Evolutionary conservation across 2,329 filamentous ascomycete species (phyloP).

Genomic region (Sporothrix mexicana): DNA sequence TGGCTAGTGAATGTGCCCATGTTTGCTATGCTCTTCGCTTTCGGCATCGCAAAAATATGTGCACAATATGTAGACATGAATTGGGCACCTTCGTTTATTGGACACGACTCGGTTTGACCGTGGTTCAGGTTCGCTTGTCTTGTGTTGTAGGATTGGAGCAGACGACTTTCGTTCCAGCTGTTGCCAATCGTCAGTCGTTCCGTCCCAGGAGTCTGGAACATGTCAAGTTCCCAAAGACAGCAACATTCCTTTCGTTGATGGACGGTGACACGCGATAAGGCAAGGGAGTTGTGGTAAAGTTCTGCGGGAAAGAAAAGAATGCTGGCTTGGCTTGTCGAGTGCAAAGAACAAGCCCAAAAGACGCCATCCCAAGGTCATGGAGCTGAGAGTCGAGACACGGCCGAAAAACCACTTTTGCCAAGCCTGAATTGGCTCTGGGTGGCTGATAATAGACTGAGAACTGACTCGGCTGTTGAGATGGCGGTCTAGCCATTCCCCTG

Average conservation of each 20-base stretch:
- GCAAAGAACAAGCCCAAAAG: neutral
- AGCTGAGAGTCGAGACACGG: neutral
- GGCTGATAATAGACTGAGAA: neutral
- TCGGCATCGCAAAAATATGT: neutral
- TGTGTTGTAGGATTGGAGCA: neutral
- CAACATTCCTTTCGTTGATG: neutral
- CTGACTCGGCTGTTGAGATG: conserved; percentile 22
- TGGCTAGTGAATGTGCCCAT: neutral
- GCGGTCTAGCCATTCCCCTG: neutral
- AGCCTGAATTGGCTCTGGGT: neutral
- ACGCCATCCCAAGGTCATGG: neutral
- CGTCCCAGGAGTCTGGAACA: conserved; percentile 15
- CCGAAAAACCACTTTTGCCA: neutral
- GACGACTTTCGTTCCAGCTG: neutral
- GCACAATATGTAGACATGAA: neutral
- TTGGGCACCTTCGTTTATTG: neutral
- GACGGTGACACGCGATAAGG: neutral
- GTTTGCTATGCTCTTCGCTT: too few species aligned
- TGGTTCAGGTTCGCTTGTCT: too few species aligned
- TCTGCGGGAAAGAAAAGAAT: neutral
- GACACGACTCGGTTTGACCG: neutral
- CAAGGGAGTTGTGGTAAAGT: neutral
- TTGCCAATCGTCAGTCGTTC: neutral
- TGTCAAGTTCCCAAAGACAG: neutral
- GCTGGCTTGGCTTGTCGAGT: neutral